These are phyloP conservation scores for Breviolum minutum DNA, from an alignment of 73 alveolate species.

Conservation along the genomic window DNA sequence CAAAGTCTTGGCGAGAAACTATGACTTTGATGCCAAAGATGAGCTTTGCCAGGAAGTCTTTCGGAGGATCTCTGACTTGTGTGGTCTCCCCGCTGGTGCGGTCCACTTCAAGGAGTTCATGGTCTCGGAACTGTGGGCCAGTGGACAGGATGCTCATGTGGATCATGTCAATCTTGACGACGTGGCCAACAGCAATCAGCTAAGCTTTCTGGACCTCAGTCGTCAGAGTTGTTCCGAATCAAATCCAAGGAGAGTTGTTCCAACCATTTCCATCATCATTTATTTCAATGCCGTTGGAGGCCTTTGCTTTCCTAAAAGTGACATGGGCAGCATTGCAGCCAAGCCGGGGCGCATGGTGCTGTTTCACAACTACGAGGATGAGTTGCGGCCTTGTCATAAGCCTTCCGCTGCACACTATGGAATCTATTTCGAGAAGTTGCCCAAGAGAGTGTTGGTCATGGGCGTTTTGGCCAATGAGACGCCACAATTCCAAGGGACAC, in stretches of 20 bases:
- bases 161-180: conserved; percentile 33
- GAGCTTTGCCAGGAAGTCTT: conserved; percentile 37
- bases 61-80: conserved; percentile 24
- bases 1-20: conserved; percentile 35
- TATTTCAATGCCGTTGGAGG: conserved; percentile 69
- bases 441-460: conserved; percentile 51
- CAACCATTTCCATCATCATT: conserved; percentile 19
- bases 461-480: conserved; percentile 68
- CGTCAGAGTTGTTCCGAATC: neutral
- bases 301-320: neutral
- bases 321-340: conserved; percentile 32
- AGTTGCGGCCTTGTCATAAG: conserved; percentile 11
- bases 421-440: conserved; percentile 31
- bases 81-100: neutral
- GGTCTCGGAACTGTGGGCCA: conserved; percentile 35
- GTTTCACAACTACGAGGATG: conserved; percentile 42
- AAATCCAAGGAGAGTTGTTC: neutral
- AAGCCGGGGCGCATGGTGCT: conserved; percentile 31
- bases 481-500: neutral
- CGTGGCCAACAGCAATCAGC: neutral
- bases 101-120: conserved; percentile 15
- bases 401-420: conserved; percentile 46
- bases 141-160: conserved; percentile 48
- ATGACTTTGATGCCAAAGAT: conserved; percentile 29
- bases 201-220: neutral